Evolutionary conservation across 768 basidiomycete genomes (phyloP), one percentile per base, ranked within the genome.

Genomic region (Omphalotus guepiniiformis): DNA sequence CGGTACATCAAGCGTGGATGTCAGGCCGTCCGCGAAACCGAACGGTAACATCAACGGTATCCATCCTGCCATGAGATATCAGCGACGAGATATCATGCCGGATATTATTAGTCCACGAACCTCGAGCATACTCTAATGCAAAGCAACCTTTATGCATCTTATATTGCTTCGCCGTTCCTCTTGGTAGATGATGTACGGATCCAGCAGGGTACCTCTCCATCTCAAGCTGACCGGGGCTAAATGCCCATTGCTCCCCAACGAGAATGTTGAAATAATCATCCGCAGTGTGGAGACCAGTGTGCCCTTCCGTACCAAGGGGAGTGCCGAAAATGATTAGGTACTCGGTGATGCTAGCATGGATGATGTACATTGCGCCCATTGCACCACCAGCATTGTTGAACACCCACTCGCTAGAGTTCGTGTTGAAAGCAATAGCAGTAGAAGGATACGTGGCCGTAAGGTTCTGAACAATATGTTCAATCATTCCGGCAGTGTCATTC

Each of bases 251-350:
- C 67, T 95, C 93, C 1, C 95, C 96, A 41, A 80, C 71, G 26
- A 99, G 73, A 59, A 99, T 97, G 61, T 96, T 82, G 74, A 98
- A 99, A 66, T 97, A 98, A 63, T 99, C 96, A 61, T 99, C 96
- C 1, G 94, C 93, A 1, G 91, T 90, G 63, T 97, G 95, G 47
- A 95, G 56, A 6, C 96, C 96, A 12, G 84, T 79, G 62, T 98
- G 96, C 2, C 96, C 96, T 68, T 99, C 96, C 2, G 95, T 98
- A 8, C 96, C 96, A 8, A 97, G 75, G 0, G 96, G 93, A 1
- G 94, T 95, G 3, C 96, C 94, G 54, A 96, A 96, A 56, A 97
- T 85, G 63, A 93, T 93, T 55, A 92, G 79, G 70, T 95, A 99
- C 71, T 99, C 96, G 8, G 95, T 97, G 58, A 99, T 85, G 68